Conservation (phyloP, 1,284 basidiomycete genomes). For the Neolentinus lepideus region DNA sequence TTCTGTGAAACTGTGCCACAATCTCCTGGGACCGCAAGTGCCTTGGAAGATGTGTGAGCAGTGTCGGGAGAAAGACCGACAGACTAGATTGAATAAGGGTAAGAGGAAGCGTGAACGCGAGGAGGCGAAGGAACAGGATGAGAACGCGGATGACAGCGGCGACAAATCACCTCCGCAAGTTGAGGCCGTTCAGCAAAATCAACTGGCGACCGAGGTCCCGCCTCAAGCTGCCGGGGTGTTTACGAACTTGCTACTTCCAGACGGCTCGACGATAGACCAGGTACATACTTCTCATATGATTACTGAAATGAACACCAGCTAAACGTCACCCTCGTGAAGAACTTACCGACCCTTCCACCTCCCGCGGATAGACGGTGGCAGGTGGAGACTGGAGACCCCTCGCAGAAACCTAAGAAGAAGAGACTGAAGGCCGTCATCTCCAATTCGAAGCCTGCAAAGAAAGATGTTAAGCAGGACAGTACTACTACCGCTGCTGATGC, state of each 20-base stretch:
- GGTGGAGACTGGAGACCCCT: background rate
- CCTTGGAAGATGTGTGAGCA: conserved; percentile 40
- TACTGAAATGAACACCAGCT: background rate
- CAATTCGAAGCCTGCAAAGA: background rate
- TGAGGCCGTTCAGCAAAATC: background rate
- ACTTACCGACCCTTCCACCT: background rate
- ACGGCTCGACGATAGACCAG: background rate
- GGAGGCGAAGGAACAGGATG: conserved; percentile 1
- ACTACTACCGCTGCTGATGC: conserved; percentile 6
- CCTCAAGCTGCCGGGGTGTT: background rate
- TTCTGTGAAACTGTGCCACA: conserved; percentile 33
- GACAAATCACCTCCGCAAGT: background rate
- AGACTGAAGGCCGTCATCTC: background rate
- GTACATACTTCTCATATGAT: background rate
- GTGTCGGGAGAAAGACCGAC: conserved; percentile 30
- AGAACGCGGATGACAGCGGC: background rate
- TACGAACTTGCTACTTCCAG: background rate
- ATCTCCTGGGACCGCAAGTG: conserved; percentile 31
- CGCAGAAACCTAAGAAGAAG: background rate
- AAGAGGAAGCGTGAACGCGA: conserved; percentile 9
- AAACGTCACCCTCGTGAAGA: background rate
- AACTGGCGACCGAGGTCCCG: background rate
- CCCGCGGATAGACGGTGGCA: background rate
- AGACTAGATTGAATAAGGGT: conserved; percentile 21
- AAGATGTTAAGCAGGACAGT: background rate